Percentiles rank a stretch among this genome's conserved stretches.
These are phyloP conservation scores for Pythium aquatile DNA, from an alignment of 352 stramenopile species.

Conservation along the genomic window DNA sequence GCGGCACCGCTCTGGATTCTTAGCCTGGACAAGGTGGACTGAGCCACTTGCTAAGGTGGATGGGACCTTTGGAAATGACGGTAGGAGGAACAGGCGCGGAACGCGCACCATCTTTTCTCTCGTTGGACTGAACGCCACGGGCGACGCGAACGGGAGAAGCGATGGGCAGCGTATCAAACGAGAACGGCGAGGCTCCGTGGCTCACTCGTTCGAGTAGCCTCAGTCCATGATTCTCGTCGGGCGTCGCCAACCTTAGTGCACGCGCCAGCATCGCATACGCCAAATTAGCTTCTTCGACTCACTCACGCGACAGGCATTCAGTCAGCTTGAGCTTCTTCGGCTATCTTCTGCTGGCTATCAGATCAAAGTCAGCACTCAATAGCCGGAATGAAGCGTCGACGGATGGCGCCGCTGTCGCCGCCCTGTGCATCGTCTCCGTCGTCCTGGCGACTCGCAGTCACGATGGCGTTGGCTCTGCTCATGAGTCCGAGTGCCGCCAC, in stretches of 20 bases:
- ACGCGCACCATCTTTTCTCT: slow-evolving; percentile 12
- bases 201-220: neutral
- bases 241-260: neutral
- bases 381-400: slow-evolving; percentile 23
- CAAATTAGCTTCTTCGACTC: slow-evolving; percentile 15
- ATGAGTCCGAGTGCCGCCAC: neutral
- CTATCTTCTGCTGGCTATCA: slow-evolving; percentile 3
- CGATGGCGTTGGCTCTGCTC: neutral
- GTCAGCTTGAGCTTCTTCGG: neutral
- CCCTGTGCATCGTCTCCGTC: neutral
- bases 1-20: slow-evolving; percentile 1
- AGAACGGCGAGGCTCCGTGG: neutral
- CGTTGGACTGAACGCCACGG: neutral
- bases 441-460: slow-evolving; percentile 4
- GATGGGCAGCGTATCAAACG: neutral
- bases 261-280: neutral
- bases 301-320: neutral
- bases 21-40: neutral
- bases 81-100: slow-evolving; percentile 20
- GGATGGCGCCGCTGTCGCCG: neutral
- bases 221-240: slow-evolving; percentile 17
- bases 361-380: neutral
- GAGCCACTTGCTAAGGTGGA: neutral
- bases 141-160: slow-evolving; percentile 20
- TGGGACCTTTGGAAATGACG: slow-evolving; percentile 7